Evolutionary conservation across 129 eudicot genomes (phyloP).

Genomic region (Apium graveolens): DNA sequence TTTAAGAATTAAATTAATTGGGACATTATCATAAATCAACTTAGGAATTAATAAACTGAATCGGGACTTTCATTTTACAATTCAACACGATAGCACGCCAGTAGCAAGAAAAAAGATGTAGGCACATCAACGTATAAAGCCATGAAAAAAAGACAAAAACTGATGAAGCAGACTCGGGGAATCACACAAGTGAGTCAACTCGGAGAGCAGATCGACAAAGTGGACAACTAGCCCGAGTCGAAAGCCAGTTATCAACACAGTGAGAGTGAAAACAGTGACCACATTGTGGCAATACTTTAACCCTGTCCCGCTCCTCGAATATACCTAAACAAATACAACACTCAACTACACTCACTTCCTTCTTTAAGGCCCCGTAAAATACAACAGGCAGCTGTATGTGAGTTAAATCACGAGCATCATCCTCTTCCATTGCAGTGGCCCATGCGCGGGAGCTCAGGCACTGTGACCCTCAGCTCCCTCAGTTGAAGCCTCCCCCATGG

Average conservation of each 20-base stretch:
- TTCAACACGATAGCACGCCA: too few relatives aligned
- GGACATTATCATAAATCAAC: too few relatives aligned
- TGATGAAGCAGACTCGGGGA: too few relatives aligned
- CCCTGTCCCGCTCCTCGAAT: slow-evolving; percentile 64
- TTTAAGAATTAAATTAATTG: too few relatives aligned
- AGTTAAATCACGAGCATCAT: not conserved
- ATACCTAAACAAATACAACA: slow-evolving; percentile 77
- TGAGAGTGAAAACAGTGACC: slow-evolving; percentile 69
- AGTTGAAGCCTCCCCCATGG: too few relatives aligned
- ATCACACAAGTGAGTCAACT: slow-evolving; percentile 49
- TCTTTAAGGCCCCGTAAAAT: not conserved
- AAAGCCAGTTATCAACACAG: slow-evolving; percentile 82
- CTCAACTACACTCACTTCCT: slow-evolving; percentile 22
- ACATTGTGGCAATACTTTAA: slow-evolving; percentile 64
- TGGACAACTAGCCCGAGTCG: slow-evolving; percentile 65
- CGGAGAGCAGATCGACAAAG: slow-evolving; percentile 60
- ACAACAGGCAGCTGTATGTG: slow-evolving; percentile 5
- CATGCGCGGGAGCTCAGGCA: slow-evolving; percentile 45
- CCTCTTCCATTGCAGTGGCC: slow-evolving; percentile 15
- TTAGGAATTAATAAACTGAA: too few relatives aligned
- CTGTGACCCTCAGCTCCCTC: too few relatives aligned
- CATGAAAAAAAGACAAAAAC: too few relatives aligned
- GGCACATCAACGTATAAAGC: too few relatives aligned
- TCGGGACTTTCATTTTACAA: too few relatives aligned
- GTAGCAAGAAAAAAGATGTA: too few relatives aligned